Evolutionary conservation across 1,284 basidiomycete species (phyloP), one percentile per base, ranked within the genome.

Genomic region (Baeospora myosura): DNA sequence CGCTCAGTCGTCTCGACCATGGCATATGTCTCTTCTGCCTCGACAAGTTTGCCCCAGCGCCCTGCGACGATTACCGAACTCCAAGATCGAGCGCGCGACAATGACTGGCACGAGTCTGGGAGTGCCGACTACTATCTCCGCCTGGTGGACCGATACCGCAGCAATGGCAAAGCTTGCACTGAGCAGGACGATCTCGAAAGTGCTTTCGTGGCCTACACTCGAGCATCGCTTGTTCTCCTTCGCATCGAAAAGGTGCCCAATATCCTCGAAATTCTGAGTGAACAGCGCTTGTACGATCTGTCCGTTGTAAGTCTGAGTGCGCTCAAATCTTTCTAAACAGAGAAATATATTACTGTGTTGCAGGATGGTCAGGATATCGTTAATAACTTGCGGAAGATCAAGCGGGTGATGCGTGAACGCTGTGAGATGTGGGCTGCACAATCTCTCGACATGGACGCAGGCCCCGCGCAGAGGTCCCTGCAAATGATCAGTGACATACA

Each of bases 341-440:
- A n/a, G 25, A 40, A 51, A 23, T 49, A 52, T 25, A 34, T 14
- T 32, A 25, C 8, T 32, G 40, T 40, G 21, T 11, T 43, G 42
- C 46, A 85, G 82, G 83, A 85, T 46, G 82, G 82, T 8, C 76
- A 82, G 57, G 72, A 81, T 42, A 81, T 83, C 40, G 65, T 85
- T 24, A 63, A 66, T 46, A 62, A 64, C 46, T 68, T 78, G 12
- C 58, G 67, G 23, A 62, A 69, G 23, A 60, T 78, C 34, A 78
- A 78, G 43, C 68, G 67, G 10, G 50, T 58, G 8, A 63, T 78
- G 12, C 65, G 76, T 26, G 66, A 74, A 33, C 66, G 73, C n/a
- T 69, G 70, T 43, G 71, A 74, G 40, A 60, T 61, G 34, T 78
- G 75, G 75, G 51, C 54, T n/a, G n/a, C n/a, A n/a, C n/a, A n/a